phyloP scores from a whole-genome alignment of 2,329 filamentous ascomycete species.

The Aureobasidium lini region DNA sequence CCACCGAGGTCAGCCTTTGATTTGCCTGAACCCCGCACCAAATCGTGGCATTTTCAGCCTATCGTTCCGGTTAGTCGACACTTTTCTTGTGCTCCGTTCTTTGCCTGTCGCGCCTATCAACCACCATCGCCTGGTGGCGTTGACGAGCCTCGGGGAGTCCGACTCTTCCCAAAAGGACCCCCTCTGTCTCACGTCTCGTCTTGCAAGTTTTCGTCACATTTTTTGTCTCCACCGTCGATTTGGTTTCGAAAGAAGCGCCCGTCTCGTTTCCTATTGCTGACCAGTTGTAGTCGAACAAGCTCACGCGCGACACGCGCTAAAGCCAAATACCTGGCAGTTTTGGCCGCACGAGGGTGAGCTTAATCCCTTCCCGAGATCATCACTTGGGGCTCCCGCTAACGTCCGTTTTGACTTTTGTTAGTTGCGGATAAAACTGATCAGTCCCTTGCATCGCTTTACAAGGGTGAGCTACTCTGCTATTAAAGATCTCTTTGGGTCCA shows the following conservation, averaged over 20 bases:
- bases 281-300: slow-evolving; percentile 6
- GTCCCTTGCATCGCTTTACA: slow-evolving; percentile 12
- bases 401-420: slow-evolving; percentile 14
- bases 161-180: slow-evolving; percentile 2
- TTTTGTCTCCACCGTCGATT: neutral
- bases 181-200: slow-evolving; percentile 9
- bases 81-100: slow-evolving; percentile 5
- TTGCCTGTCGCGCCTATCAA: slow-evolving; percentile 1
- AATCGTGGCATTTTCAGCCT: slow-evolving; percentile 7
- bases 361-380: slow-evolving; percentile 9
- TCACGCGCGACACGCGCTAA: slow-evolving; percentile 7
- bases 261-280: neutral
- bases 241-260: neutral
- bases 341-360: slow-evolving; percentile 14
- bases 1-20: slow-evolving; percentile 6
- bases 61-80: slow-evolving; percentile 7
- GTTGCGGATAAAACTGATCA: slow-evolving; percentile 7
- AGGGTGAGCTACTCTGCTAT: neutral
- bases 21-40: slow-evolving; percentile 13
- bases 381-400: slow-evolving; percentile 5
- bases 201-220: slow-evolving; percentile 12
- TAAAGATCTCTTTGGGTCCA: neutral
- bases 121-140: neutral
- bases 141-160: slow-evolving; percentile 8
- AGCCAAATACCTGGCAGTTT: slow-evolving; percentile 7